Conservation (phyloP, 1,284 basidiomycete genomes). For the Cerioporus squamosus region DNA sequence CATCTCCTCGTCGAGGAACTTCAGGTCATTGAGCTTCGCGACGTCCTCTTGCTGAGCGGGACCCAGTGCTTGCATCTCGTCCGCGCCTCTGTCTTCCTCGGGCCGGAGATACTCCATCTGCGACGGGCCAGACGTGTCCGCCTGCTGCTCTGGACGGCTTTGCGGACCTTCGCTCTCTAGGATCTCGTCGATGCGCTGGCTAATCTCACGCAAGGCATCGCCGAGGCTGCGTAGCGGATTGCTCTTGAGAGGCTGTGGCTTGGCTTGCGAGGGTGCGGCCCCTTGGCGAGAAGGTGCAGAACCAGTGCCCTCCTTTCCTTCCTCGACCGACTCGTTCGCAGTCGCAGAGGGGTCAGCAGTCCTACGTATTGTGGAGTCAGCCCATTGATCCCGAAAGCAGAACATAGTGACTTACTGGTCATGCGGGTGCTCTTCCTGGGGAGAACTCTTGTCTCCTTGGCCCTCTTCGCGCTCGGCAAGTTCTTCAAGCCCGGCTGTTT, state of each 20-base stretch:
- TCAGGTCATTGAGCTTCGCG: slow-evolving; percentile 82
- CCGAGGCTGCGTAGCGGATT: slow-evolving; percentile 86
- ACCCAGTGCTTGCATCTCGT: slow-evolving; percentile 90
- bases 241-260: slow-evolving; percentile 39
- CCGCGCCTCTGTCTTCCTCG: slow-evolving; percentile 58
- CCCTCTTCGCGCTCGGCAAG: slow-evolving; percentile 4
- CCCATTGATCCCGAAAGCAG: background rate
- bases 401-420: slow-evolving; percentile 14
- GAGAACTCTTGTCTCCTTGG: background rate
- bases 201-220: slow-evolving; percentile 86
- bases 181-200: slow-evolving; percentile 86
- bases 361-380: background rate
- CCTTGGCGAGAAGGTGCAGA: slow-evolving; percentile 51
- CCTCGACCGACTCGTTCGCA: slow-evolving; percentile 22
- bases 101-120: slow-evolving; percentile 87
- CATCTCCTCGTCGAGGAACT: slow-evolving; percentile 67
- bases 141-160: slow-evolving; percentile 33
- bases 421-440: slow-evolving; percentile 6
- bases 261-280: slow-evolving; percentile 42
- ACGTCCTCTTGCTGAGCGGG: slow-evolving; percentile 84
- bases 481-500: slow-evolving; percentile 8
- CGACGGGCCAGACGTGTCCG: slow-evolving; percentile 44
- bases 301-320: slow-evolving; percentile 38
- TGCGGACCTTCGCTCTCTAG: slow-evolving; percentile 49
- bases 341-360: slow-evolving; percentile 12